Evolutionary conservation across 2,329 filamentous ascomycete species (phyloP).

Genomic region (Phyllosticta capitalensis): DNA sequence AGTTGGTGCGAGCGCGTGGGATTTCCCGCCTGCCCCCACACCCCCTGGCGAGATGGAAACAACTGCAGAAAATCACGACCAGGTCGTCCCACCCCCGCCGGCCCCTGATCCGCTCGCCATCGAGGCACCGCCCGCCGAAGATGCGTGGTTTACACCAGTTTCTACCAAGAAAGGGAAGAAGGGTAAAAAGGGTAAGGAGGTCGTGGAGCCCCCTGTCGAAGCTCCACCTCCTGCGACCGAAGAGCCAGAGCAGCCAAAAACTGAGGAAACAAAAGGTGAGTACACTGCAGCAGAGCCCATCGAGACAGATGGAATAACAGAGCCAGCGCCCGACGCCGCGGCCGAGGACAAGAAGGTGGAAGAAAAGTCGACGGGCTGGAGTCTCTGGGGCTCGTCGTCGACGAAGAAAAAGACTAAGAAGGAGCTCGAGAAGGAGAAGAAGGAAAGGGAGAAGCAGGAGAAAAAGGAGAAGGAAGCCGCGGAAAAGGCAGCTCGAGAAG

Average conservation of each 20-base stretch:
- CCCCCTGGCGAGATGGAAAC: slow-evolving; percentile 4
- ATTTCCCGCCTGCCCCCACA: slow-evolving; percentile 5
- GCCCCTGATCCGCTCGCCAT: slow-evolving; percentile 6
- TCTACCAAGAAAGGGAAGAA: slow-evolving; percentile 8
- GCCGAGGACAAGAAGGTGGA: slow-evolving; percentile 1
- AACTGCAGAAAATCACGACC: background rate
- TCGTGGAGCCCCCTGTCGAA: background rate
- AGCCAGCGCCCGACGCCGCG: slow-evolving; percentile 29
- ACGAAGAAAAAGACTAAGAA: slow-evolving; percentile 15
- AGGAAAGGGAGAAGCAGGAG: slow-evolving; percentile 17
- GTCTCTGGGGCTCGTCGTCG: slow-evolving; percentile 16
- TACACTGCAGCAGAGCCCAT: slow-evolving; percentile 15
- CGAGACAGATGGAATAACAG: slow-evolving; percentile 26
- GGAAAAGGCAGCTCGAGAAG: background rate
- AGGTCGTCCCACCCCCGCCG: background rate
- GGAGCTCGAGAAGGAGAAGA: slow-evolving; percentile 16
- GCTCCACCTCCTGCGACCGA: slow-evolving; percentile 15
- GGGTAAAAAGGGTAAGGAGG: slow-evolving; percentile 7
- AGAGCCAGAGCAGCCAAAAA: slow-evolving; percentile 17
- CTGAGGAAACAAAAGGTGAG: slow-evolving; percentile 1
- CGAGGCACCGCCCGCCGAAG: slow-evolving; percentile 2
- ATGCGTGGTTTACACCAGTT: background rate
- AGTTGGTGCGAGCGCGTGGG: background rate
- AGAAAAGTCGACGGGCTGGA: slow-evolving; percentile 4
- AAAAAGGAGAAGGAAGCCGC: slow-evolving; percentile 14